Base-by-base conservation (phyloP, 805 yeast species). In the Wickerhamomyces chaumierensis region DNA sequence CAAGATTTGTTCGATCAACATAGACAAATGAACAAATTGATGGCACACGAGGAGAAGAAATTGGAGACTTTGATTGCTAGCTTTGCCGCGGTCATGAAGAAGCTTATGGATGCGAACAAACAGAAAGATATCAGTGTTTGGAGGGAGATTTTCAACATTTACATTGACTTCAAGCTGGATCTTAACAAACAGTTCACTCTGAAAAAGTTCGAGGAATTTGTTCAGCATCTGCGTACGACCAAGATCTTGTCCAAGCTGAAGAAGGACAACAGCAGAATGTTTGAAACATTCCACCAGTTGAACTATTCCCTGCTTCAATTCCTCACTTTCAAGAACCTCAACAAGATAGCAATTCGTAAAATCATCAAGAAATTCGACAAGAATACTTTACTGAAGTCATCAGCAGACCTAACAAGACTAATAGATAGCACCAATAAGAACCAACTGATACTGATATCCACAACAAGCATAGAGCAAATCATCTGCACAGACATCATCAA, bases 361-460 rank as follows among this genome's bases (percentile, higher is more conserved):
- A 81, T 81, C 43, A 62, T 81, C 51, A 81, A 81, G 53, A 81
- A 81, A 52, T 81, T 82, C 48, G 87, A 82, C 48, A 81, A 81
- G 52, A 79, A 74, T 48, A 81, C 90, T 1, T 59, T 73, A 6
- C 57, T 81, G 21, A 65, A 68, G 23, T 62, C 77, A 0, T 63
- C 69, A 4, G 50, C 59, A 34, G 37, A 42, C 71, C 74, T 47
- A 78, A 81, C 2, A 55, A 61, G 33, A 52, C 69, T 41, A 53
- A 66, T 34, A 53, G 61, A 13, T 48, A 58, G 33, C 7, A 33
- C 38, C 14, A 35, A 39, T 2, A 32, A 43, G 3, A 36, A 67
- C 65, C 40, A 21, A 15, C 18, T 38, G n/a, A 36, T 36, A 4
- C 13, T 34, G 5, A 33, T 53, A 1, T 23, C 45, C 5, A 37